Conservation (phyloP, 176 grass and related monocot genomes). For the Rhynchospora tenuis region DNA sequence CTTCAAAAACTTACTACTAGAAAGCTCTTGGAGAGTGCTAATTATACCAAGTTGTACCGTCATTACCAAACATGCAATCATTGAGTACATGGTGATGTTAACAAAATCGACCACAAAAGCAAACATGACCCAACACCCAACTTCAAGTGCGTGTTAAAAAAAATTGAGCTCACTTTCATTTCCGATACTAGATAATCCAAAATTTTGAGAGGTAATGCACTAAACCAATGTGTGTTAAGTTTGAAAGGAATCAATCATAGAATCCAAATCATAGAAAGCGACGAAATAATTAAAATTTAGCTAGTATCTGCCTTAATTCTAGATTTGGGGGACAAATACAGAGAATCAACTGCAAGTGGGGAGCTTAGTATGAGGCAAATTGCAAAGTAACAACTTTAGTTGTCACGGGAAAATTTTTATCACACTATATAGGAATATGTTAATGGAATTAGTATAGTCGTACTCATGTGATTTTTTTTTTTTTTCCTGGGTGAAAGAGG, state of each 20-base stretch:
- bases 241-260: slow-evolving; percentile 18
- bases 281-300: slow-evolving; percentile 3
- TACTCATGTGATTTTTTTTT: neutral
- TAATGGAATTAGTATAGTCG: neutral
- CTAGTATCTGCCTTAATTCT: neutral
- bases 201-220: neutral
- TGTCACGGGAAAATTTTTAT: slow-evolving; percentile 14
- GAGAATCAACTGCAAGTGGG: neutral
- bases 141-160: neutral
- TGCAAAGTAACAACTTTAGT: neutral
- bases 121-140: neutral
- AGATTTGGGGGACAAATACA: neutral
- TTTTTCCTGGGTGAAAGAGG: neutral
- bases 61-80: neutral
- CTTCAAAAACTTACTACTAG: neutral
- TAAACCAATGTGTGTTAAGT: neutral
- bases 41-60: neutral
- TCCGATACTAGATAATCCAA: neutral
- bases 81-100: neutral
- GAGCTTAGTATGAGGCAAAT: neutral
- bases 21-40: neutral
- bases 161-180: neutral
- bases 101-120: neutral
- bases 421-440: neutral
- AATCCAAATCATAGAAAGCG: slow-evolving; percentile 20